Evolutionary conservation across 371 early-diverging fungal species (phyloP).

Genomic region (Mucor irregularis): DNA sequence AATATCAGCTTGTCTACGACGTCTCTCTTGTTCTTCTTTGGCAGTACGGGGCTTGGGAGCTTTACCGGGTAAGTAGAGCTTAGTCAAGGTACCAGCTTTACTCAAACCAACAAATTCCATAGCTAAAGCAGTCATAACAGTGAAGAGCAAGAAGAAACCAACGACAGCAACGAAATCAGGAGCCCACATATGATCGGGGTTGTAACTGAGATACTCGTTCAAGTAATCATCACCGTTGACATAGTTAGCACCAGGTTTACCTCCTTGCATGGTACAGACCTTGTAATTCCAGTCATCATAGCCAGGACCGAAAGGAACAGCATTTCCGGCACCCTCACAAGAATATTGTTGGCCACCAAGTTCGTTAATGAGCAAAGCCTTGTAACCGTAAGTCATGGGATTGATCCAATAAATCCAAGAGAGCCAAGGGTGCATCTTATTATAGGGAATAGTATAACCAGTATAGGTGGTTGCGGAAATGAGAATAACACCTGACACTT

Average conservation of each 20-base stretch:
- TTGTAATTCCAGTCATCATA: constrained; percentile 52
- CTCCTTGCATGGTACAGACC: constrained; percentile 55
- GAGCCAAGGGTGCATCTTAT: constrained; percentile 69
- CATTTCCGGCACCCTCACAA: constrained; percentile 40
- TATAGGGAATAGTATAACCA: constrained; percentile 66
- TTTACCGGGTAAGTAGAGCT: constrained; percentile 51
- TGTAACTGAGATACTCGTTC: constrained; percentile 30
- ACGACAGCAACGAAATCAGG: constrained; percentile 55
- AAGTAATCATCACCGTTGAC: constrained; percentile 60
- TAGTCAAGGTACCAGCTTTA: constrained; percentile 50
- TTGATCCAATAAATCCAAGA: constrained; percentile 73
- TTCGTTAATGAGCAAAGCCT: constrained; percentile 68
- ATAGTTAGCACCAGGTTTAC: constrained; percentile 39
- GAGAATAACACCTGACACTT: constrained; percentile 53
- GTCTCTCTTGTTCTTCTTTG: constrained; percentile 26
- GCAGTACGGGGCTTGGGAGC: constrained; percentile 28
- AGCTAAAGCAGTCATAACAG: constrained; percentile 43
- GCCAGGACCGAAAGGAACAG: constrained; percentile 45
- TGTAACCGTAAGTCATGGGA: constrained; percentile 66
- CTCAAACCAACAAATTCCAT: constrained; percentile 57
- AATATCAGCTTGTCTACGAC: constrained; percentile 13
- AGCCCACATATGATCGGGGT: constrained; percentile 50
- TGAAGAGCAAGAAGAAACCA: constrained; percentile 55
- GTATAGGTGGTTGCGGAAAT: constrained; percentile 58
- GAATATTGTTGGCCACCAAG: constrained; percentile 42